A percentile compares a stretch with the other conserved stretches of the same genome.
phyloP scores from a whole-genome alignment of 2,329 filamentous ascomycete species.

The Paecilomyces formosus region DNA sequence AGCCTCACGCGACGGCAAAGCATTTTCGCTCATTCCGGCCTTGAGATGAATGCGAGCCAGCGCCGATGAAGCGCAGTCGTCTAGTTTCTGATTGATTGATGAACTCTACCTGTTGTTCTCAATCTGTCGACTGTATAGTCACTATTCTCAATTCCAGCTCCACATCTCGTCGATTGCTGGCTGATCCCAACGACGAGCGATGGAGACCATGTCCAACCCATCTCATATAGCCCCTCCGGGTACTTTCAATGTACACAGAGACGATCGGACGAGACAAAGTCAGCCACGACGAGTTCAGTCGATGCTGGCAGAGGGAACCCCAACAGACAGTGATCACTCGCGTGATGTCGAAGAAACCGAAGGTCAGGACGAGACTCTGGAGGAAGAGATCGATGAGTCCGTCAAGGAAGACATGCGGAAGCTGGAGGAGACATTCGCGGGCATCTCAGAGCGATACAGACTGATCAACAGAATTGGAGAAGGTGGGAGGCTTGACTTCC shows the following conservation, averaged over 20 bases:
- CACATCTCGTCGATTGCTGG: background rate
- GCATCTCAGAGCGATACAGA: slow-evolving; percentile 75
- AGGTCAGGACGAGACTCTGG: slow-evolving; percentile 20
- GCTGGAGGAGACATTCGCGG: slow-evolving; percentile 72
- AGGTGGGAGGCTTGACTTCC: slow-evolving; percentile 47
- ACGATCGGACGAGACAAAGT: slow-evolving; percentile 9
- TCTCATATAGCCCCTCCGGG: slow-evolving; percentile 14
- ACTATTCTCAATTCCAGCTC: background rate
- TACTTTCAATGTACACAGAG: slow-evolving; percentile 17
- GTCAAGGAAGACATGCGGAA: slow-evolving; percentile 83
- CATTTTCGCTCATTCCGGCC: background rate
- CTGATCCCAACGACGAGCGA: background rate
- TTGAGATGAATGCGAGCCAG: background rate
- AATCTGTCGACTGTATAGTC: background rate
- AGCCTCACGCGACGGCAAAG: background rate
- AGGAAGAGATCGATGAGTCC: slow-evolving; percentile 35
- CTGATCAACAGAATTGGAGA: slow-evolving; percentile 96
- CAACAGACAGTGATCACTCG: slow-evolving; percentile 11
- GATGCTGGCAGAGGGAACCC: slow-evolving; percentile 8
- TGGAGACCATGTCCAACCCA: slow-evolving; percentile 17
- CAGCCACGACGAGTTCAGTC: slow-evolving; percentile 9
- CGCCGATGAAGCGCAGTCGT: background rate
- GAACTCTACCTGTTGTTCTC: background rate
- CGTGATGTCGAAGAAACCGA: slow-evolving; percentile 13
- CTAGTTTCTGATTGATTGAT: background rate